Evolutionary conservation across 1,139 yeast genomes (phyloP), one percentile per base, ranked within the genome.

Genomic region (Eremothecium cymbalariae): DNA sequence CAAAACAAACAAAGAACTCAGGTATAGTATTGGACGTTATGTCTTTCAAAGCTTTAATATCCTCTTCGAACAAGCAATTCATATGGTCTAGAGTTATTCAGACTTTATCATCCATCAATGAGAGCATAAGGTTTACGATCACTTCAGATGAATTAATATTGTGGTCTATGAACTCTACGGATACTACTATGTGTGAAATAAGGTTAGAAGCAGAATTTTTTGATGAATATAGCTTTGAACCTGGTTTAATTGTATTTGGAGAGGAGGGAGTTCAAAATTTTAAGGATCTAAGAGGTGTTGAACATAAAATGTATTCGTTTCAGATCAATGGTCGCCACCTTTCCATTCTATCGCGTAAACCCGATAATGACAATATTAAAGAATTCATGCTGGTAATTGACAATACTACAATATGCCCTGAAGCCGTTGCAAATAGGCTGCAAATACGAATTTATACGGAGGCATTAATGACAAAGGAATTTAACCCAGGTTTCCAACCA

Each of bases 401-500:
- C 37, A 56, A 56, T 19, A 47, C 52, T 2, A 40, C 52, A 2
- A 41, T 46, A 9, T 56, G 60, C 37, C 50, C 59, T 7, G 60
- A 57, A 28, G 39, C 49, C 4, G 24, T 54, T n/a, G 53, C 56
- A 34, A 70, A 60, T 45, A 64, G 69, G 42, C 47, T 75, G 9
- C 56, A 69, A 31, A 62, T 74, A 14, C 72, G 67, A 38, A 64
- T 74, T 17, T 66, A 64, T 34, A 69, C 74, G 23, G 69, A 66
- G 37, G 68, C 68, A 12, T 43, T 69, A 40, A 68, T 75, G 30
- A 55, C 68, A 30, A 75, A 74, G 46, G 74, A 71, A 46, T 74
- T 68, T 46, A 70, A 69, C 41, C 70, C 77, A 2, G 63, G 60
- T 39, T 72, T 68, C 42, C 65, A 61, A 20, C 79, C 80, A 0